These are phyloP conservation scores for Herpotrichia juniperi DNA, from an alignment of 2,329 filamentous ascomycete genomes.

Conservation along the genomic window DNA sequence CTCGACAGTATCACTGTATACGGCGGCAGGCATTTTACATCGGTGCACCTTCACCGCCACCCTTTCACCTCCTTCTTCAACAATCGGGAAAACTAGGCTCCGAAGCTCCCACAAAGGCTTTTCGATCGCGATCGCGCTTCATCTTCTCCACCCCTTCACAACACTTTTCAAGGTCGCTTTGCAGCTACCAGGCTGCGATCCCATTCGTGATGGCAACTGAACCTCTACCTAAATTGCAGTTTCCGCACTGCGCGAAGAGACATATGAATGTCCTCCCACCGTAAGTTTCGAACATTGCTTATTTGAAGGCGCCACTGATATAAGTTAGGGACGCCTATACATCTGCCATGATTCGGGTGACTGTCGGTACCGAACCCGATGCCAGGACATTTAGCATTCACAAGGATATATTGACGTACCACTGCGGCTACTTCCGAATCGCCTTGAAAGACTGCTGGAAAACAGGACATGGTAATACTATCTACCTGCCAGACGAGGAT, in stretches of 20 bases:
- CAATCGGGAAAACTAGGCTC: too few species aligned
- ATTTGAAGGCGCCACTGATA: not conserved
- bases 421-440: slow-evolving; percentile 25
- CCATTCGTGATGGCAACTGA: not conserved
- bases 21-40: too few species aligned
- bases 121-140: too few species aligned
- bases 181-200: too few species aligned
- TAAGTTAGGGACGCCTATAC: not conserved
- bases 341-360: not conserved
- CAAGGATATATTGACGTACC: slow-evolving; percentile 21
- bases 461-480: slow-evolving; percentile 9
- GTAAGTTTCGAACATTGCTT: not conserved
- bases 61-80: too few species aligned
- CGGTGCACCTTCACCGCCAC: too few species aligned
- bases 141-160: too few species aligned
- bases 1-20: too few species aligned
- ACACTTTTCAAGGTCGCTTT: too few species aligned
- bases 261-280: not conserved
- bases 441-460: slow-evolving; percentile 16
- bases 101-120: too few species aligned
- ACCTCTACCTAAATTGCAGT: not conserved
- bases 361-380: slow-evolving; percentile 9
- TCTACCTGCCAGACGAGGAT: slow-evolving; percentile 16
- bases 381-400: slow-evolving; percentile 17
- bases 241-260: not conserved